Percentiles rank a stretch among this genome's conserved stretches.
Conservation (phyloP, 345 rosid genomes). For the Eucalyptus coolabah region DNA sequence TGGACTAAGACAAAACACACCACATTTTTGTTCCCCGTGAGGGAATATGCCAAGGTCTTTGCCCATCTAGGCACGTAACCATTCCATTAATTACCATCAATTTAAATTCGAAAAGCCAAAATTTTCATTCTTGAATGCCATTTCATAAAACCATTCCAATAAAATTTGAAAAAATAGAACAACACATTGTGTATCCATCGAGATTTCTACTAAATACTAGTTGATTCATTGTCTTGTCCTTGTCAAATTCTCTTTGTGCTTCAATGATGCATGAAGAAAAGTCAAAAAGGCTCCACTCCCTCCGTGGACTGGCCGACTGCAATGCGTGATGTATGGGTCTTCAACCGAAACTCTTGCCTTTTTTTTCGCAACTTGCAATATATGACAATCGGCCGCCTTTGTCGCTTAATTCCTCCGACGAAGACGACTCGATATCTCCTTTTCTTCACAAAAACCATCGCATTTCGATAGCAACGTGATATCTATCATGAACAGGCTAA, state of each 20-base stretch:
- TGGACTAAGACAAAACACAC: not conserved
- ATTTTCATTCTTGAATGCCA: not conserved
- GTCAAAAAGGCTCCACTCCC: not conserved
- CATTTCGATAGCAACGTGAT: not conserved
- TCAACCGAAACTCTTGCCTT: not conserved
- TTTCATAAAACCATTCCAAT: not conserved
- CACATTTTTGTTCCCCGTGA: not conserved
- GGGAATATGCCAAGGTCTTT: not conserved
- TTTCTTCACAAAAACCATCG: not conserved
- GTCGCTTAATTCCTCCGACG: not conserved
- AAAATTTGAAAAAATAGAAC: not conserved
- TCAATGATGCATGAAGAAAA: not conserved
- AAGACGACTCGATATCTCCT: not conserved
- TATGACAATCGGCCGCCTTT: not conserved
- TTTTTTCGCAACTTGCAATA: not conserved
- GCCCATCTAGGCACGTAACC: not conserved
- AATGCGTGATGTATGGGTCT: not conserved
- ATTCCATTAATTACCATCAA: not conserved
- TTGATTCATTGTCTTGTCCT: not conserved
- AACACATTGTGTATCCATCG: not conserved
- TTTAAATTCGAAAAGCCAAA: not conserved
- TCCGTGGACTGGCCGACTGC: not conserved
- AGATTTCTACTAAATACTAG: not conserved
- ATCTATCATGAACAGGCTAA: not conserved
- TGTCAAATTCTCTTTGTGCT: not conserved